Evolutionary conservation across 805 yeast genomes (phyloP), one percentile per base, ranked within the genome.

Genomic region (Ogataea populi-albae): DNA sequence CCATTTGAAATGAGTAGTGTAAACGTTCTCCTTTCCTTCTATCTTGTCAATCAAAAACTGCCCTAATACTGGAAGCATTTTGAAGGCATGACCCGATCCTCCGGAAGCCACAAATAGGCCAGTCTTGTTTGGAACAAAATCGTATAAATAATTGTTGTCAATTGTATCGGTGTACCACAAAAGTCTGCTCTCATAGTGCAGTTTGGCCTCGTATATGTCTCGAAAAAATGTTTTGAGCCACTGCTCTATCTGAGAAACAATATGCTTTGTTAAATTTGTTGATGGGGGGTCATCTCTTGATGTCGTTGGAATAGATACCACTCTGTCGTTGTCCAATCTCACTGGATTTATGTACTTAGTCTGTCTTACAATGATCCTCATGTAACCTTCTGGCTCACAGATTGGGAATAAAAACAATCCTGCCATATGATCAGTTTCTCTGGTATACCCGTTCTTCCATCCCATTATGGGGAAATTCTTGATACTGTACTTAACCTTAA

Each of bases 31-130:
- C 27, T 35, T 35, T 11, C 52, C 56, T 35, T 65, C 62, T 11
- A 66, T 30, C 18, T 50, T 49, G 35, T 56, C 52, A 16, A 57
- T 59, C 21, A 55, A 29, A 30, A 45, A 52, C 25, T 40, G 42
- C 1, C 61, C 61, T 16, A 56, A 31, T 3, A 54, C 56, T 5
- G 62, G 61, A 14, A 57, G 37, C 44, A 57, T 41, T 35, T 58
- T 57, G 41, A 58, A 58, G 2, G 52, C 61, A 44, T 58, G 63
- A 3, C 58, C 60, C 3, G 60, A 54, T 19, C 60, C 63, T 26
- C 63, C 62, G 37, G 48, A 37, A 4, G 55, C 54, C 15, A 55
- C 59, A 35, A 55, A 35, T 10, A 55, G 30, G 6, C 45, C 45
- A 11, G 45, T 40, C 22, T 46, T 45, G 5, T 26, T 32, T 15